Evolutionary conservation across 2,329 filamentous ascomycete species (phyloP), one percentile per base, ranked within the genome.

Genomic region (Trichoderma koningii): DNA sequence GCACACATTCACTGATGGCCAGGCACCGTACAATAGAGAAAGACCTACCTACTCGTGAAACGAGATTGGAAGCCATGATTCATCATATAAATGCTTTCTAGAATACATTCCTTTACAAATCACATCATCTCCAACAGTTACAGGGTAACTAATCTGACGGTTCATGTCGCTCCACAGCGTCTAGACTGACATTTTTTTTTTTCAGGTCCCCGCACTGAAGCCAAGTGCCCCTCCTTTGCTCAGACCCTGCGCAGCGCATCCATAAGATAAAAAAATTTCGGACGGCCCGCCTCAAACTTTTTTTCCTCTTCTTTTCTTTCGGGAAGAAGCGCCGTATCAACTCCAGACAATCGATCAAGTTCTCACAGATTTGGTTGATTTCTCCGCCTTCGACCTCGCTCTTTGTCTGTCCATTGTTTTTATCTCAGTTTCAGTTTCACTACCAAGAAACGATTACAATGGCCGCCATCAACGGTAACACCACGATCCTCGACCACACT

Each of bases 401-500:
- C 55, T 45, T 70, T 63, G 68, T 69, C 69, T 65, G 56, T 69
- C 34, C 68, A 70, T 73, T 71, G 70, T 72, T 74, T 66, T 68
- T 69, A 12, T 38, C 52, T 62, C 30, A 28, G 5, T 7, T 30
- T 19, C 19, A 15, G 21, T 15, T 17, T n/a, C 51, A 14, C 17
- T 17, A 38, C 7, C 41, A 50, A 60, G 14, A 28, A 15, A 15
- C 19, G 47, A 73, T 78, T 78, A 85, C 75, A 71, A 95, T 95
- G 92, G 86, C 90, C 78, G 80, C 80, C 69, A 78, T 82, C 77
- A 82, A 81, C 75, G 77, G 79, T 70, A 79, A 82, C 68, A 79
- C 81, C 71, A 80, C 88, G 78, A 82, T 89, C 75, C 82, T 92
- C 72, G 91, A 96, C 83, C 84, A 84, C 82, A 82, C 83, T 76